A percentile compares a stretch with the other conserved stretches of the same genome.
phyloP scores from a whole-genome alignment of 169 alveolate species.

The Plasmodium yoelii region DNA sequence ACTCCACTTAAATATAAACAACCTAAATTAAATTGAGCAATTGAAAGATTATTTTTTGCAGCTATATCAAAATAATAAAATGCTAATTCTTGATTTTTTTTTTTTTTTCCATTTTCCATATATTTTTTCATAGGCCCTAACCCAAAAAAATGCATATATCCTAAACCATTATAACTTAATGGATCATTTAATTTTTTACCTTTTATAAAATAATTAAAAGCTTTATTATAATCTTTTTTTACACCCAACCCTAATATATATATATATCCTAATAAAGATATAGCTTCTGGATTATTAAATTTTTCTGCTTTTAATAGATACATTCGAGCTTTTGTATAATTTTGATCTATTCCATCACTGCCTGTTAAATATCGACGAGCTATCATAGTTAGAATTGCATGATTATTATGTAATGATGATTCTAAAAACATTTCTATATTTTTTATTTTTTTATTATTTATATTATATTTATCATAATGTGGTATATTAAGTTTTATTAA shows the following conservation, averaged over 20 bases:
- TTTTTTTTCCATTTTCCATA: background rate
- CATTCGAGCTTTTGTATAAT: constrained; percentile 43
- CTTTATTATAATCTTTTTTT: constrained; percentile 35
- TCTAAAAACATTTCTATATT: constrained; percentile 62
- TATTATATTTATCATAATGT: constrained; percentile 47
- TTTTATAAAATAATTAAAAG: constrained; percentile 41
- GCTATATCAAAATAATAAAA: constrained; percentile 73
- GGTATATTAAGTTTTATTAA: constrained; percentile 46
- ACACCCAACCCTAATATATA: constrained; percentile 59
- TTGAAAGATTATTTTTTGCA: constrained; percentile 42
- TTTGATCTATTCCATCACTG: constrained; percentile 42
- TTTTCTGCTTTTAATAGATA: constrained; percentile 42
- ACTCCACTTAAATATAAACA: constrained; percentile 68
- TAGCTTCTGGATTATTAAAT: constrained; percentile 54
- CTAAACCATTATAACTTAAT: constrained; percentile 66
- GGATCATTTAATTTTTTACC: constrained; percentile 73
- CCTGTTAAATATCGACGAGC: constrained; percentile 60
- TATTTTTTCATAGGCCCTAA: constrained; percentile 8
- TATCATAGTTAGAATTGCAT: constrained; percentile 56
- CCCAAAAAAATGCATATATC: constrained; percentile 70
- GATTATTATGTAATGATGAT: constrained; percentile 67
- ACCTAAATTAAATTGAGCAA: constrained; percentile 64
- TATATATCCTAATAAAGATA: constrained; percentile 63
- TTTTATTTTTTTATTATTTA: constrained; percentile 57
- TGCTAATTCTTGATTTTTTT: constrained; percentile 42